phyloP scores from a whole-genome alignment of 352 stramenopile genomes.

The Aphanomyces astaci region DNA sequence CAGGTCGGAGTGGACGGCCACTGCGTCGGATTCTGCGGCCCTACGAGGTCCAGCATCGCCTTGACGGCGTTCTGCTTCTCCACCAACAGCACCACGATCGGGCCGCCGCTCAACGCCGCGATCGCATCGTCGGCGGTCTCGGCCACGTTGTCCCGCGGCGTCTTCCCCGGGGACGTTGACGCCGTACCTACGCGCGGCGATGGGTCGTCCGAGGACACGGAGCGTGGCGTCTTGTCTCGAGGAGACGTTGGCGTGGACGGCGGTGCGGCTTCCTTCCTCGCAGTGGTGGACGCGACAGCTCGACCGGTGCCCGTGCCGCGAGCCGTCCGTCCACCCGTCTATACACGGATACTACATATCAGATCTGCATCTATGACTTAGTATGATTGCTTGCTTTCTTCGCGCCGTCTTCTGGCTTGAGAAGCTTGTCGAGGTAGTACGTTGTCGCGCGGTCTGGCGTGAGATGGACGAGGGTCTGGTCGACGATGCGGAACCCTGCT shows the following conservation, averaged over 20 bases:
- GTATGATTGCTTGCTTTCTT: conserved; percentile 21
- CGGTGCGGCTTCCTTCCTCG: not conserved
- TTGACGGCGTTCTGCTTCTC: conserved; percentile 41
- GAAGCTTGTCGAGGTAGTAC: conserved; percentile 37
- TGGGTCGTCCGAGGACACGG: not conserved
- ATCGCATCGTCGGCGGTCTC: conserved; percentile 29
- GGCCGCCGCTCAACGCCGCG: conserved; percentile 27
- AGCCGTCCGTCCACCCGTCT: not conserved
- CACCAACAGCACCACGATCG: conserved; percentile 38
- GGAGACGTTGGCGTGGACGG: not conserved
- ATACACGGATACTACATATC: not conserved
- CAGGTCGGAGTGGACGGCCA: conserved; percentile 27
- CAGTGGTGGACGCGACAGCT: not conserved
- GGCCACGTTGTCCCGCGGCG: conserved; percentile 5
- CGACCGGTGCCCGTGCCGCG: no score
- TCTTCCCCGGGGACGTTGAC: not conserved
- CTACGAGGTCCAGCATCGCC: conserved; percentile 49
- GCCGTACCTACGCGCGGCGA: not conserved
- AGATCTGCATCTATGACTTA: not conserved
- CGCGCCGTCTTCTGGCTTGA: conserved; percentile 25
- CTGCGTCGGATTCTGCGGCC: conserved; percentile 26
- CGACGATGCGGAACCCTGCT: conserved; percentile 37
- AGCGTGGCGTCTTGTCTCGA: not conserved
- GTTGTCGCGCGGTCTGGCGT: conserved; percentile 31
- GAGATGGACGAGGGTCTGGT: conserved; percentile 41